phyloP scores from a whole-genome alignment of 768 basidiomycete species.

The Suillus fuscotomentosus region DNA sequence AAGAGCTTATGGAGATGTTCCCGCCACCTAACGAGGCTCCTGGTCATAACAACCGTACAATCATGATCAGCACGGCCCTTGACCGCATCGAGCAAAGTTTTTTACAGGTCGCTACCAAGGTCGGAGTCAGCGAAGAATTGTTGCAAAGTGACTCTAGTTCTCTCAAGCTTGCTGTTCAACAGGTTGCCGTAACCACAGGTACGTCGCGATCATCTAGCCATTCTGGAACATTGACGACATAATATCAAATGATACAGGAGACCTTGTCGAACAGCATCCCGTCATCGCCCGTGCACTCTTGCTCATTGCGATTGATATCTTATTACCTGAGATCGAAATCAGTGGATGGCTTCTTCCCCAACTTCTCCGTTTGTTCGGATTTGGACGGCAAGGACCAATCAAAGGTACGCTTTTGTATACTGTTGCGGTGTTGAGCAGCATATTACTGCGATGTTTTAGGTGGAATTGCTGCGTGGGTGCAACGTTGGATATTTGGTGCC shows the following conservation, averaged over 20 bases:
- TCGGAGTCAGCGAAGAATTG: conserved; percentile 24
- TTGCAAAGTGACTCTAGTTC: conserved; percentile 19
- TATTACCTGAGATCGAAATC: conserved; percentile 1
- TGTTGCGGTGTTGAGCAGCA: neutral
- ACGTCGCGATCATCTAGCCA: neutral
- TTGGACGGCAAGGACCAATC: conserved; percentile 31
- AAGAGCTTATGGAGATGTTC: conserved; percentile 25
- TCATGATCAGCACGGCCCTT: conserved; percentile 20
- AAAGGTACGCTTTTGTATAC: conserved; percentile 24
- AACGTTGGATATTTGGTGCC: neutral
- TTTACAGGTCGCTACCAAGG: conserved; percentile 18
- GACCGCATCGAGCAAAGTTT: conserved; percentile 25
- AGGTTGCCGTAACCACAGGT: conserved; percentile 23
- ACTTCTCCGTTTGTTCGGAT: conserved; percentile 34
- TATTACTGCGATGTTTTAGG: neutral
- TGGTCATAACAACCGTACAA: conserved; percentile 24
- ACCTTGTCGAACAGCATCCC: conserved; percentile 38
- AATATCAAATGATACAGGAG: conserved; percentile 22
- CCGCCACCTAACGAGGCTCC: conserved; percentile 29
- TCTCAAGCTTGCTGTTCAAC: conserved; percentile 23
- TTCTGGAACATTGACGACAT: neutral
- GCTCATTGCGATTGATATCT: conserved; percentile 10
- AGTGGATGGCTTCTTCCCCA: conserved; percentile 26
- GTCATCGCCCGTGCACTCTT: conserved; percentile 23
- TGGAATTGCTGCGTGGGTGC: neutral